Evolutionary conservation across 1,139 yeast genomes (phyloP).

Genomic region (Candida sp.): DNA sequence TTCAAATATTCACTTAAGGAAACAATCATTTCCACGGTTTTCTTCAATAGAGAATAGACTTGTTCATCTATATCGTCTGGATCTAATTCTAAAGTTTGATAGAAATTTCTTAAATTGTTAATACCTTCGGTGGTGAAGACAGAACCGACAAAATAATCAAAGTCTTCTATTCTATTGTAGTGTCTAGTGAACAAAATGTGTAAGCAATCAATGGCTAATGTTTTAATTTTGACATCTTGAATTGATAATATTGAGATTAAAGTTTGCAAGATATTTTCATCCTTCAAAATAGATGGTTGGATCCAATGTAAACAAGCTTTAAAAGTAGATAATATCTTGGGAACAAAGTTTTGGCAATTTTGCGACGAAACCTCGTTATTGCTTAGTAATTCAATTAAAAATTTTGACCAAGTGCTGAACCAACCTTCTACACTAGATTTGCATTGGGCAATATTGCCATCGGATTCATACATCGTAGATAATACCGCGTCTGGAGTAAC

Average conservation of each 20-base stretch:
- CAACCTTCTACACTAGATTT: slow-evolving; percentile 79
- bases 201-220: slow-evolving; percentile 85
- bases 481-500: slow-evolving; percentile 71
- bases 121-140: slow-evolving; percentile 76
- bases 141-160: slow-evolving; percentile 74
- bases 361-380: slow-evolving; percentile 31
- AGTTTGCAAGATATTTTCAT: slow-evolving; percentile 65
- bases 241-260: slow-evolving; percentile 58
- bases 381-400: slow-evolving; percentile 52
- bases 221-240: slow-evolving; percentile 65
- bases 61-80: slow-evolving; percentile 78
- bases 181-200: slow-evolving; percentile 84
- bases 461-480: slow-evolving; percentile 66
- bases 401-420: slow-evolving; percentile 75
- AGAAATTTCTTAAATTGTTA: slow-evolving; percentile 60
- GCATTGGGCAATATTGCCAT: slow-evolving; percentile 56
- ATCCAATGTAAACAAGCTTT: slow-evolving; percentile 94
- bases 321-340: slow-evolving; percentile 74
- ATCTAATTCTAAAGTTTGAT: slow-evolving; percentile 58
- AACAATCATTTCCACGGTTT: slow-evolving; percentile 91
- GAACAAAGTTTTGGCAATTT: slow-evolving; percentile 46
- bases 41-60: slow-evolving; percentile 76
- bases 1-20: slow-evolving; percentile 79
- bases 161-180: slow-evolving; percentile 69
- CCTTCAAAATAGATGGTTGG: slow-evolving; percentile 67